phyloP scores from a whole-genome alignment of 176 grass and related monocot species.

The Cenchrus americanus region DNA sequence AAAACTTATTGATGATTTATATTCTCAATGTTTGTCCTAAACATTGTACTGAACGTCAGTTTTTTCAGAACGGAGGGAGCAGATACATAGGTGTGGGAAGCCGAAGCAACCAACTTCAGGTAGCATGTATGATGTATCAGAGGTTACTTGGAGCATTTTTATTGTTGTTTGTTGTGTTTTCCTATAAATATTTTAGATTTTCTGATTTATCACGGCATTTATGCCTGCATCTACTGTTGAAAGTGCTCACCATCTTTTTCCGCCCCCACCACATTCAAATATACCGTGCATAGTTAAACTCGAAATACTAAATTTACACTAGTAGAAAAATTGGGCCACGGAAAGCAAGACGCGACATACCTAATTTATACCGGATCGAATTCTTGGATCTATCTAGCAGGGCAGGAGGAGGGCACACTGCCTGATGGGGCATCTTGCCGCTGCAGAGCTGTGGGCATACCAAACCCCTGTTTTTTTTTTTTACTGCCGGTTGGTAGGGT shows the following conservation, averaged over 20 bases:
- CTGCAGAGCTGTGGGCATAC: background rate
- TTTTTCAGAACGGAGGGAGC: too few relatives aligned
- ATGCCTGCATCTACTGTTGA: background rate
- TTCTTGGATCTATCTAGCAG: conserved; percentile 18
- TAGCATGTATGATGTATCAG: too few relatives aligned
- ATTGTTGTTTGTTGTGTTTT: too few relatives aligned
- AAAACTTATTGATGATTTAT: too few relatives aligned
- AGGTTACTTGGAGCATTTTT: too few relatives aligned
- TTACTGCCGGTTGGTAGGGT: conserved; percentile 42
- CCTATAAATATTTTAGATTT: too few relatives aligned
- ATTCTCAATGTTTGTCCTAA: too few relatives aligned
- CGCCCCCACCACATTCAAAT: background rate
- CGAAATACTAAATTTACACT: too few relatives aligned
- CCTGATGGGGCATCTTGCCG: background rate
- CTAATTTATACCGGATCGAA: conserved; percentile 19
- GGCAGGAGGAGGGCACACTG: too few relatives aligned
- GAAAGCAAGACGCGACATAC: background rate
- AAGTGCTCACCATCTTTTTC: background rate
- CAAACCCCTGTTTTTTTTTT: background rate
- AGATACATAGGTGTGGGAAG: too few relatives aligned
- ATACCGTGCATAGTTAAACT: background rate
- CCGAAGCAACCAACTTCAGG: too few relatives aligned
- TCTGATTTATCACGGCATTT: background rate
- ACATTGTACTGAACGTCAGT: too few relatives aligned
- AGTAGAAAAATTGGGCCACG: background rate